Percentiles rank a stretch among this genome's conserved stretches.
Conservation (phyloP, 352 stramenopile genomes). For the Pythium vanterpoolii region DNA sequence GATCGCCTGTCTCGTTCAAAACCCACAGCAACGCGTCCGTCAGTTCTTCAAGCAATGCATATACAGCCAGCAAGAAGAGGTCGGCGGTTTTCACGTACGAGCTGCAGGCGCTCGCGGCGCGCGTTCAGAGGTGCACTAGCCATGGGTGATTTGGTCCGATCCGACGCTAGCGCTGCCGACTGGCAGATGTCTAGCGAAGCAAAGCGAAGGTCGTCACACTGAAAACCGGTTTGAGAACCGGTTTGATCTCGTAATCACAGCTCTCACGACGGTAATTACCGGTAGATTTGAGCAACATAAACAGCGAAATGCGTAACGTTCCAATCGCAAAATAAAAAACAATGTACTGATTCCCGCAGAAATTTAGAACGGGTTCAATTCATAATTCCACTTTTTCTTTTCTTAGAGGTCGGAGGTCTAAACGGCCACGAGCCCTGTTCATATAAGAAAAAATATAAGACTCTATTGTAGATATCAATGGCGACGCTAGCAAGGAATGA, state of each 20-base stretch:
- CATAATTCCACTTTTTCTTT: no score
- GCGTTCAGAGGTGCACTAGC: constrained; percentile 1
- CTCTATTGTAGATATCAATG: no score
- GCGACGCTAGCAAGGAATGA: no score
- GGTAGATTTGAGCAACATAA: neutral
- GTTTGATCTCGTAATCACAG: constrained; percentile 2
- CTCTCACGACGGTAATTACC: no score
- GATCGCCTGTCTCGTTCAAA: constrained; percentile 36
- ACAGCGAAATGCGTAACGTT: neutral
- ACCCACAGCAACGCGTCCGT: neutral
- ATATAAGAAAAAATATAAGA: no score
- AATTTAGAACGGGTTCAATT: neutral
- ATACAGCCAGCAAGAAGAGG: neutral
- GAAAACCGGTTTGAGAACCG: constrained; percentile 1
- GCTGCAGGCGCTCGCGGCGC: constrained; percentile 24
- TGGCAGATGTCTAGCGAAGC: constrained; percentile 10
- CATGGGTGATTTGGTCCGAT: neutral
- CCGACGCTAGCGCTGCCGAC: neutral
- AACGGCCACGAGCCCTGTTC: no score
- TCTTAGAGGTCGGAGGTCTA: no score
- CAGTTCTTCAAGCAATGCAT: neutral
- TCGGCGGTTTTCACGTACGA: constrained; percentile 8
- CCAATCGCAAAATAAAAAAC: neutral
- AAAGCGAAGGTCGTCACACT: neutral
- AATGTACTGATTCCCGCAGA: no score